Base-by-base conservation (phyloP, 2,329 filamentous ascomycete species). In the Helminthosporium solani region DNA sequence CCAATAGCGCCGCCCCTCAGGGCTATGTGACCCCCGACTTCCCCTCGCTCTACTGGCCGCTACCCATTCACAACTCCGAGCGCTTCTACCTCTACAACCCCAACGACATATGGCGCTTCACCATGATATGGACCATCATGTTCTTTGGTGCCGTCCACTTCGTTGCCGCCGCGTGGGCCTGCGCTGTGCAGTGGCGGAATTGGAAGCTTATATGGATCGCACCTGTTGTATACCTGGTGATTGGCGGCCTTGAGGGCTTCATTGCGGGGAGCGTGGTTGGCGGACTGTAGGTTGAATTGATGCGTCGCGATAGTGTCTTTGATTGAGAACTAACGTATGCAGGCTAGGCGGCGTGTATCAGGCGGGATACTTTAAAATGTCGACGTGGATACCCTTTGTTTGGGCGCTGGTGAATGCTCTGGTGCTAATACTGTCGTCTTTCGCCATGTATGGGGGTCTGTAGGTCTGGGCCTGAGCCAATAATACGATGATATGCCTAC, bases 351-450 rank as follows among this genome's bases (percentile, higher is more conserved):
- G 86, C 7, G 82, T 92, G 28, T 96, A 95, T 65, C 81, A 84
- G 57, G 81, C 86, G 2, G 91, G 90, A 34, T 89, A 86, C 70
- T 95, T 92, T 66, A 79, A 84, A 60, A 94, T 96, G 90, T 92
- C 90, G 36, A 96, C 91, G 0, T 96, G 90, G 90, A 88, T 95
- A 41, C 91, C 91, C 0, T 87, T 94, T 62, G 80, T 91, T 18
- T 96, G 91, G 91, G 88, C 84, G 1, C 79, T 88, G 63, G 86
- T 92, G 68, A 95, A 90, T 67, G 84, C 92, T 8, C 70, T 96
- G 37, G 80, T 95, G 23, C 75, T 96, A 36, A 83, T 96, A 40
- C 76, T 95, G 52, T 94, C 90, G 4, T 94, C 89, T 3, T 96
- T 96, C 68, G 88, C 90, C n/a, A 91, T 95, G 41, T 90, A 95